A percentile compares a stretch with the other conserved stretches of the same genome.
phyloP scores from a whole-genome alignment of 2,329 filamentous ascomycete genomes.

The Scedosporium minutisporum region DNA sequence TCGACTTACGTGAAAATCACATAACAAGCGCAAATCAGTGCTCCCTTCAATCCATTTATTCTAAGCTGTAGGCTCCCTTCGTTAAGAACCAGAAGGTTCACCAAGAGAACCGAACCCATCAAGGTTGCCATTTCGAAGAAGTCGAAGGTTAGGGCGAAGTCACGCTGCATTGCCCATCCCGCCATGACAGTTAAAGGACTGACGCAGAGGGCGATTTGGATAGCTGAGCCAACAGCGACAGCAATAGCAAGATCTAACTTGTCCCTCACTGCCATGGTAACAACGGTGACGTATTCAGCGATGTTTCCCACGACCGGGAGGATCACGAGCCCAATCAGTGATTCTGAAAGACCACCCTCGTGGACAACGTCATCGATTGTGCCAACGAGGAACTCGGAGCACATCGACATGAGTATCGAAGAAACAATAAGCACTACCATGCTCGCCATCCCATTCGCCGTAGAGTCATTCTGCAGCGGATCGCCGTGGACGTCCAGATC shows the following conservation, averaged over 20 bases:
- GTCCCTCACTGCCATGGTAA: conserved; percentile 48
- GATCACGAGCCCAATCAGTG: conserved; percentile 52
- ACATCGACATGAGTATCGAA: conserved; percentile 47
- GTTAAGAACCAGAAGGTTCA: conserved; percentile 67
- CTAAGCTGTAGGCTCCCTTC: conserved; percentile 58
- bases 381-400: conserved; percentile 51
- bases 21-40: no score
- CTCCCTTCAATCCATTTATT: conserved; percentile 30
- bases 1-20: no score
- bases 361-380: conserved; percentile 46
- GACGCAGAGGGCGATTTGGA: conserved; percentile 53
- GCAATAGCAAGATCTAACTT: conserved; percentile 54
- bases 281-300: conserved; percentile 53
- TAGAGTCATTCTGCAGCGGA: conserved; percentile 7
- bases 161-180: conserved; percentile 45
- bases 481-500: no score
- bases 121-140: conserved; percentile 67
- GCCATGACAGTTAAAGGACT: conserved; percentile 50
- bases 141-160: conserved; percentile 61
- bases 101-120: conserved; percentile 60
- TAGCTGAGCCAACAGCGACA: conserved; percentile 49
- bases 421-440: conserved; percentile 41
- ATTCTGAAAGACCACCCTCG: conserved; percentile 39
- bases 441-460: conserved; percentile 25
- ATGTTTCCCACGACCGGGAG: conserved; percentile 54